Evolutionary conservation across 768 basidiomycete genomes (phyloP), one percentile per base, ranked within the genome.

Genomic region (Chiua virens): DNA sequence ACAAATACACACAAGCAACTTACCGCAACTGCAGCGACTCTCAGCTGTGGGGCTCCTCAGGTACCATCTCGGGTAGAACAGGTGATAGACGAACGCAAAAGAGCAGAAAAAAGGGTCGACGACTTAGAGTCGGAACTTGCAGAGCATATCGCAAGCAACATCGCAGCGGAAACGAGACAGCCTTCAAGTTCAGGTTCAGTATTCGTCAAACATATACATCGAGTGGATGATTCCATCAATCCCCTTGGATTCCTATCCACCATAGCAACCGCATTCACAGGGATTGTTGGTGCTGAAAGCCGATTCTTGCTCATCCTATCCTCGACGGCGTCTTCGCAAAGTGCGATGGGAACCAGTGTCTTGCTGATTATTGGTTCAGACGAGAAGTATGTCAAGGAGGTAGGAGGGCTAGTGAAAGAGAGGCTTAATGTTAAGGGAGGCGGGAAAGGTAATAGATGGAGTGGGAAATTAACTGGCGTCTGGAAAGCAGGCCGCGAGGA

Each of bases 371-470:
- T 84, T 47, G 85, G 87, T 1, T 77, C 79, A 5, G 80, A 83
- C 25, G 83, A 83, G 34, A 73, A 78, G 45, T 70, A 69, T 10
- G 84, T 88, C 17, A 87, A 84, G 66, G 73, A 70, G 54, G 70
- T 69, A 2, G 86, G 86, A 3, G 83, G 83, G 4, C 72, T 64
- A 22, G 63, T 87, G 38, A 88, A 81, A 64, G 62, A 68, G 5
- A 82, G 77, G 55, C 70, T 87, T 25, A 73, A 74, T 9, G 74
- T 87, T 42, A 92, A 85, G 70, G 90, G 90, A 8, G 90, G 90
- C 11, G 88, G 89, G 5, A 89, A 86, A 61, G 89, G 87, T 2
- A 57, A 71, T 17, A 80, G 78, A 58, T 91, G 89, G 85, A 89
- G 88, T 54, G 89, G 89, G 10, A 86, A 90, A 64, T 78, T 76